phyloP scores from a whole-genome alignment of 2,329 filamentous ascomycete genomes.

The Orbilia oligospora region DNA sequence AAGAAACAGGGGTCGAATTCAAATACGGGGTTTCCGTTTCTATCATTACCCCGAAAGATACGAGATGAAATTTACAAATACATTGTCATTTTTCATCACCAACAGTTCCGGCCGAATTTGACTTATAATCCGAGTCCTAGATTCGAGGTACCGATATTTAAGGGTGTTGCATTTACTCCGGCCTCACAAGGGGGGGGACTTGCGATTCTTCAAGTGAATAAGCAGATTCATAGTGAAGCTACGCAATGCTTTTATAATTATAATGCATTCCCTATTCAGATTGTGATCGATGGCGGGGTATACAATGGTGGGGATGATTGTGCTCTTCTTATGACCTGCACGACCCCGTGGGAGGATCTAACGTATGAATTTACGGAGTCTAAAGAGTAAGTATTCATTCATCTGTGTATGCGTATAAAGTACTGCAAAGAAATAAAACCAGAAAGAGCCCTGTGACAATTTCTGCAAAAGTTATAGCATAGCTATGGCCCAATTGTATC shows the following conservation, averaged over 20 bases:
- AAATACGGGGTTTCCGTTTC: slow-evolving; percentile 33
- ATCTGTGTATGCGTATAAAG: not conserved
- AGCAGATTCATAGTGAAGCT: slow-evolving; percentile 45
- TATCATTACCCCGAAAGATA: slow-evolving; percentile 44
- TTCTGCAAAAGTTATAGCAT: not conserved
- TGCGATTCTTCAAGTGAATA: slow-evolving; percentile 40
- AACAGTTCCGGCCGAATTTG: slow-evolving; percentile 27
- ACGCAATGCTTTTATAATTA: slow-evolving; percentile 39
- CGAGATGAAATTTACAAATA: slow-evolving; percentile 57
- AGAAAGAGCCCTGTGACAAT: no score
- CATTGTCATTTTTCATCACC: slow-evolving; percentile 37
- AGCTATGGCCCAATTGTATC: not conserved
- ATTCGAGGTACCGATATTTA: slow-evolving; percentile 18
- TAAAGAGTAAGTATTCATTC: slow-evolving; percentile 23
- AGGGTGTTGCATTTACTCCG: slow-evolving; percentile 34
- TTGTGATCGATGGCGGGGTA: slow-evolving; percentile 24
- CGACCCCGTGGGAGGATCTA: slow-evolving; percentile 52
- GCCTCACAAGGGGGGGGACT: slow-evolving; percentile 21
- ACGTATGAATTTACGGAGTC: slow-evolving; percentile 36
- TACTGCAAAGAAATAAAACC: not conserved
- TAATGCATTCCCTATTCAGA: slow-evolving; percentile 45
- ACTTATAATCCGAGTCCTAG: slow-evolving; percentile 2
- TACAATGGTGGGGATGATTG: slow-evolving; percentile 27
- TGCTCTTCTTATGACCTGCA: slow-evolving; percentile 20
- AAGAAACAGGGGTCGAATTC: slow-evolving; percentile 12